A percentile compares a stretch with the other conserved stretches of the same genome.
Conservation (phyloP, 768 basidiomycete genomes). For the Boletus rufocinnamomeus region DNA sequence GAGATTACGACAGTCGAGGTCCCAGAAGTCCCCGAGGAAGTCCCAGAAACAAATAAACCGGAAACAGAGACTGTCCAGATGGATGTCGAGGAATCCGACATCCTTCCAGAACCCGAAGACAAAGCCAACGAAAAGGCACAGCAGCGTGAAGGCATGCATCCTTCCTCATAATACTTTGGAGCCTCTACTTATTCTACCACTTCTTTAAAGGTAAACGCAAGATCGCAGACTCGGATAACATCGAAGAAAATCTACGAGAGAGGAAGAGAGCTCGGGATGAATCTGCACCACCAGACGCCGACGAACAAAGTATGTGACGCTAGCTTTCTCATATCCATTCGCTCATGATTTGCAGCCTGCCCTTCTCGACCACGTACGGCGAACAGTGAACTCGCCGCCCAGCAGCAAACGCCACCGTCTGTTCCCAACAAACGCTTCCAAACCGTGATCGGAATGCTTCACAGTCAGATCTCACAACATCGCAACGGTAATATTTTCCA, state of each 20-base stretch:
- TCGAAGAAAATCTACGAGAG: conserved; percentile 28
- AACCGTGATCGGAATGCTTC: conserved; percentile 77
- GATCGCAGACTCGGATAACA: conserved; percentile 22
- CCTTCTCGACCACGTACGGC: conserved; percentile 22
- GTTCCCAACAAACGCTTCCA: conserved; percentile 71
- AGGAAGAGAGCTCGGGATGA: conserved; percentile 33
- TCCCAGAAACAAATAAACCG: conserved; percentile 1
- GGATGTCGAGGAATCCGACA: conserved; percentile 18
- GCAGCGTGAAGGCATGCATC: conserved; percentile 26
- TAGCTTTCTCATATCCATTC: neutral
- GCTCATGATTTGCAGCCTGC: conserved; percentile 13
- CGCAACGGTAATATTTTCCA: conserved; percentile 89
- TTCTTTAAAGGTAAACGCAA: conserved; percentile 30
- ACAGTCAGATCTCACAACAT: conserved; percentile 81
- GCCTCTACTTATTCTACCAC: neutral
- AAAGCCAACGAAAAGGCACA: conserved; percentile 5
- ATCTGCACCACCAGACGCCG: conserved; percentile 24
- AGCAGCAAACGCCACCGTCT: conserved; percentile 24
- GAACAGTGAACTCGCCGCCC: conserved; percentile 19
- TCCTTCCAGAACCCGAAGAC: conserved; percentile 16
- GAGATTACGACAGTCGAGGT: conserved; percentile 9
- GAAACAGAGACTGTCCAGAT: conserved; percentile 6
- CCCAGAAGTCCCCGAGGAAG: conserved; percentile 15
- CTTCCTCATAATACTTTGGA: no score
- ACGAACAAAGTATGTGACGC: conserved; percentile 46